These are phyloP conservation scores for Chlamydomonas sphaeroides DNA, from an alignment of 139 green algal species.

Conservation along the genomic window DNA sequence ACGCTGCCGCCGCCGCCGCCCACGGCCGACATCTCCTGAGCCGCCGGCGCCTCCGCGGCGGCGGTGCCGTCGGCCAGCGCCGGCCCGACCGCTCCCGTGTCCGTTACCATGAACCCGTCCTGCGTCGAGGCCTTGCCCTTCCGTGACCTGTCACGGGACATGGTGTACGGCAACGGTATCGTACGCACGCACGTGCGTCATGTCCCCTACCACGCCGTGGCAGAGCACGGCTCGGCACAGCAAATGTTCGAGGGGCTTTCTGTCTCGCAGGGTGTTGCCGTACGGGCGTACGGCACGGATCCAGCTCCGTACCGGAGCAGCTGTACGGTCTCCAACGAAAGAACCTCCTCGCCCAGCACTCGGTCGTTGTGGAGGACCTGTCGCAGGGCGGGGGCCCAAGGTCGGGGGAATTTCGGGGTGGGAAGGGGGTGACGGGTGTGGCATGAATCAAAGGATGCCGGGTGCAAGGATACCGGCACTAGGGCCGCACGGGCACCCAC, in stretches of 20 bases:
- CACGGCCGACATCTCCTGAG: not conserved
- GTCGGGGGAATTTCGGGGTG: no score
- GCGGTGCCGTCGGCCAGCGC: not conserved
- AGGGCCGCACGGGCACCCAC: no score
- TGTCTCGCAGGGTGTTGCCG: not conserved
- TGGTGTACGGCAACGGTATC: no score
- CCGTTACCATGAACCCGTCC: not conserved
- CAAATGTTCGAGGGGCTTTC: not conserved
- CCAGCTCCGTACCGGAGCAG: slow-evolving; percentile 1
- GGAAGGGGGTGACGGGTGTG: no score
- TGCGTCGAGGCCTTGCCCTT: no score
- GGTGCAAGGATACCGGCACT: no score
- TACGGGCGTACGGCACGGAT: not conserved
- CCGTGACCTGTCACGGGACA: not conserved
- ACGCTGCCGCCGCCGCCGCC: not conserved
- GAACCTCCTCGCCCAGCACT: not conserved
- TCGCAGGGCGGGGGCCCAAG: no score
- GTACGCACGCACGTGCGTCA: no score
- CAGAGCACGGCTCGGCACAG: not conserved
- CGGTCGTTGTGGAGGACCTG: slow-evolving; percentile 10
- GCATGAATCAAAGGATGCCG: no score
- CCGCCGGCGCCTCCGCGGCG: not conserved
- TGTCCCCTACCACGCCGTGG: no score
- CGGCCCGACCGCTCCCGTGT: not conserved
- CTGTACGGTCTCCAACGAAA: slow-evolving; percentile 13